Base-by-base conservation (phyloP, 805 yeast species). In the Groenewaldozyma salmanticensis region DNA sequence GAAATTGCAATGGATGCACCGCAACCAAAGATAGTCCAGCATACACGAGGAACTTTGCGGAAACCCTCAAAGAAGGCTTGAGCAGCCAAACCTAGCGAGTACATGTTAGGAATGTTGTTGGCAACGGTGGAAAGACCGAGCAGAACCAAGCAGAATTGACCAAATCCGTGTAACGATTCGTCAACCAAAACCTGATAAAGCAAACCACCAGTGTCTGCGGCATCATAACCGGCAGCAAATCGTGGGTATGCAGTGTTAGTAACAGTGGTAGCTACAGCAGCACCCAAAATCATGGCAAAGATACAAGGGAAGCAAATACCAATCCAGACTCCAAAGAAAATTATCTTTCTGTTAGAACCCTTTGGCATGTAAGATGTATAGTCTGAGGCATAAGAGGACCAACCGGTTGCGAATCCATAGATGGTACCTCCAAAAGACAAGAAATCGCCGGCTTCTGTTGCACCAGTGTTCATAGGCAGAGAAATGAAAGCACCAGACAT, bases 341-440 rank as follows among this genome's bases (percentile, higher is more conserved):
- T 68, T 57, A 68, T 78, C 56, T 51, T 48, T 34, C 75, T 66
- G 61, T 72, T 73, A 48, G 79, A 75, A 54, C 74, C 70, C 53
- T 72, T 67, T 50, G 81, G 84, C 74, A 82, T 85, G 67, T 85
- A 88, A 34, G 81, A 86, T 38, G 95, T 85, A 66, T 87, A 88
- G 65, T 87, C 96, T 39, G 94, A 77, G 21, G 96, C 92, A 53
- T 79, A 85, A 16, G 95, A 79, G 42, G 94, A 76, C 96, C 96
- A 87, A 48, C 96, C 96, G 41, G 95, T 75, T 38, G 95, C 94
- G 56, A 80, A 87, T 48, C 96, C 96, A 53, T 75, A 87, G 48
- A 82, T 61, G 34, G 92, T 64, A 60, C 87, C 79, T 58, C 95
- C 95, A 51, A 81, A 85, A 17, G 90, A 76, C 43, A 87, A 66